Evolutionary conservation across 2,329 filamentous ascomycete genomes (phyloP).

Genomic region (Talaromyces pinophilus): DNA sequence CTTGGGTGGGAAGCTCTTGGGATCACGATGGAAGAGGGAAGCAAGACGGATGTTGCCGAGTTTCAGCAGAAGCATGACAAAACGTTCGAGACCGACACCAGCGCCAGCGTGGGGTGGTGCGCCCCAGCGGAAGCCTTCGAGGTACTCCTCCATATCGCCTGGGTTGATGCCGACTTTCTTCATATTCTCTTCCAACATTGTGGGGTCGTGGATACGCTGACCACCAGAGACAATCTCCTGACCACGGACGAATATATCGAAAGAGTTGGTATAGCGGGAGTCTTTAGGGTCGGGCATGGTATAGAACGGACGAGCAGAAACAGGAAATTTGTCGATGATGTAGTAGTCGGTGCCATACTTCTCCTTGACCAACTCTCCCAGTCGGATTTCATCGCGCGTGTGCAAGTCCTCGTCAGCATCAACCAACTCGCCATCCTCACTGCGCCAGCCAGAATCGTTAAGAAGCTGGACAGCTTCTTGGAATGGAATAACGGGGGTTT

Average conservation of each 20-base stretch:
- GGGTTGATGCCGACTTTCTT: conserved; percentile 72
- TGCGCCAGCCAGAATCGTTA: conserved; percentile 72
- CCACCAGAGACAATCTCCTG: conserved; percentile 92
- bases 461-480: conserved; percentile 77
- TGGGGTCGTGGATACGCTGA: conserved; percentile 84
- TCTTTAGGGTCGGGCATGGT: conserved; percentile 80
- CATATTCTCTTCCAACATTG: conserved; percentile 76
- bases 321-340: conserved; percentile 89
- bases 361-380: conserved; percentile 81
- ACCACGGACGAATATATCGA: conserved; percentile 90
- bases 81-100: conserved; percentile 84
- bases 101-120: conserved; percentile 87
- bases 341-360: conserved; percentile 90
- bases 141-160: conserved; percentile 84
- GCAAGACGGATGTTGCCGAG: conserved; percentile 88
- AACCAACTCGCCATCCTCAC: conserved; percentile 72
- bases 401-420: conserved; percentile 77
- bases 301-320: conserved; percentile 83
- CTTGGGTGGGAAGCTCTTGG: conserved; percentile 76
- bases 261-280: conserved; percentile 78
- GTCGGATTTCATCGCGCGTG: conserved; percentile 81
- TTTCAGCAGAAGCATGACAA: conserved; percentile 81
- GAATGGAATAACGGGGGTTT: conserved; percentile 82
- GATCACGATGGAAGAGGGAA: conserved; percentile 83
- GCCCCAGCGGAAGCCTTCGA: conserved; percentile 83